Evolutionary conservation across 2,329 filamentous ascomycete species (phyloP), one percentile per base, ranked within the genome.

Genomic region (Cladosporium sp.): DNA sequence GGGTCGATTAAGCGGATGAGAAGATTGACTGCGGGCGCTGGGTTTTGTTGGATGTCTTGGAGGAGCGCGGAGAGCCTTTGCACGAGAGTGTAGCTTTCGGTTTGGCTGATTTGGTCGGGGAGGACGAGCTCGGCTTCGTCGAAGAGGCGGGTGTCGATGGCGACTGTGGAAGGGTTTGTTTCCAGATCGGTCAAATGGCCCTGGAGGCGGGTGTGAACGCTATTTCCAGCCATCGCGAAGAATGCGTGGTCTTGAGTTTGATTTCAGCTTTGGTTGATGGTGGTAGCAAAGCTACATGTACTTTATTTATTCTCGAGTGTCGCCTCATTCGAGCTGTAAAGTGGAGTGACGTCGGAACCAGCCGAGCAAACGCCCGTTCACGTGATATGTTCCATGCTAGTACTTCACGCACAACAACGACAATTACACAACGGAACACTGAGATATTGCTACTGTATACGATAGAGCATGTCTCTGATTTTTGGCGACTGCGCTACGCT

Each of bases 11-110:
- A 68, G 53, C 73, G 75, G 45, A 72, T 70, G 16, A 78, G 72
- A 22, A 84, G 72, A 18, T 72, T 72, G 12, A 74, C 76, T 29
- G 80, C 64, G 19, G 78, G 76, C 12, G 74, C 72, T 8, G 80
- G 80, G 54, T 83, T 78, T 63, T 82, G 76, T 55, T 79, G 77
- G 4, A 83, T 65, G 4, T 72, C 65, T 7, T 75, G 73, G 15
- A 82, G 63, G 8, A 81, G 66, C 40, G 69, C 63, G 15, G 77
- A 75, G 40, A 82, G 69, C 53, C 76, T 71, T 13, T 67, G 50
- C 32, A 74, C 68, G 7, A 75, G 60, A 2, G 62, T 55, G 3
- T 62, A 57, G 1, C 67, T 63, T 12, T 59, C 52, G 3, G 56
- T 40, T 40, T 55, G 41, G 12, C 65, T 66, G 48, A 73, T 62